A percentile compares a stretch with the other conserved stretches of the same genome.
Evolutionary conservation across 2,329 filamentous ascomycete species (phyloP).

Genomic region (Incumbomyces delicatus): DNA sequence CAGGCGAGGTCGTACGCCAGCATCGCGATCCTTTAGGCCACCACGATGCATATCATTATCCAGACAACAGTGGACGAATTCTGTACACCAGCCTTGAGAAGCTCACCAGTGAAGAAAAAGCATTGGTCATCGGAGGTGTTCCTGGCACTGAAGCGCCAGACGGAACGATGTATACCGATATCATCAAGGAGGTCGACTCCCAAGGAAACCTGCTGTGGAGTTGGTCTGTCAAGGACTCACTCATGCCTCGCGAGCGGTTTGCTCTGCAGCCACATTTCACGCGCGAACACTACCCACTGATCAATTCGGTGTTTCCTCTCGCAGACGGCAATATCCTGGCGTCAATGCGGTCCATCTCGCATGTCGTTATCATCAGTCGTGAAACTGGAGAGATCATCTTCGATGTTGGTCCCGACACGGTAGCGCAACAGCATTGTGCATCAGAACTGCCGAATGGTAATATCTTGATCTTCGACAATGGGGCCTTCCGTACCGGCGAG

Average conservation of each 20-base stretch:
- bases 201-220: constrained; percentile 33
- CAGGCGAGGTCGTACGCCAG: constrained; percentile 31
- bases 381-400: background rate
- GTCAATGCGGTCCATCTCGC: background rate
- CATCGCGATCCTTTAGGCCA: constrained; percentile 35
- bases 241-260: constrained; percentile 30
- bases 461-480: background rate
- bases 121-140: constrained; percentile 32
- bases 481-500: background rate
- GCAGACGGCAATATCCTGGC: background rate
- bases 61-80: constrained; percentile 31
- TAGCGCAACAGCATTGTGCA: background rate
- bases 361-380: background rate
- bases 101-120: constrained; percentile 28
- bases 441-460: background rate
- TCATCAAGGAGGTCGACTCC: constrained; percentile 34
- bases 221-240: constrained; percentile 34
- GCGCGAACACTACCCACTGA: constrained; percentile 33
- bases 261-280: constrained; percentile 33
- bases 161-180: constrained; percentile 33
- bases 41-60: constrained; percentile 39
- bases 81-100: constrained; percentile 36
- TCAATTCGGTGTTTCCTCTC: background rate
- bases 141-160: constrained; percentile 28
- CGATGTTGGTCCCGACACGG: background rate